Percentiles rank a stretch among this genome's conserved stretches.
Conservation (phyloP, 129 eudicot genomes). For the Helichrysum umbraculigerum region DNA sequence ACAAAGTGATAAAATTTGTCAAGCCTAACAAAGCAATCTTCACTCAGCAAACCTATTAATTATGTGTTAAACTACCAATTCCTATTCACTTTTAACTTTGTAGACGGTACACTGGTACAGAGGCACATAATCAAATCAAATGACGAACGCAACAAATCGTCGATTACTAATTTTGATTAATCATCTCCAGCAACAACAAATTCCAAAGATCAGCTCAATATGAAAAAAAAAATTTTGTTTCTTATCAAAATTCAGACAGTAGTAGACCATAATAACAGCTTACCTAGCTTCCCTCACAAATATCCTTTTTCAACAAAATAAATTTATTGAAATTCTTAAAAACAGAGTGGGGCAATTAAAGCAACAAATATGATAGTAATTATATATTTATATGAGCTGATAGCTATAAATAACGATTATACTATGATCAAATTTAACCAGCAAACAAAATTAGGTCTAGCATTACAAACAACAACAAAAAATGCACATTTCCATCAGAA, state of each 20-base stretch:
- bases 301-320: no score
- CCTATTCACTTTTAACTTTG: background rate
- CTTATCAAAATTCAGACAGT: background rate
- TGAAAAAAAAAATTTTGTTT: background rate
- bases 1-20: background rate
- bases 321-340: no score
- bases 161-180: background rate
- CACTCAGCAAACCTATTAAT: slow-evolving; percentile 14
- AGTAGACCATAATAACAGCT: background rate
- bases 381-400: background rate
- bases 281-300: no score
- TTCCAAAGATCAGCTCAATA: slow-evolving; percentile 8
- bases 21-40: slow-evolving; percentile 16
- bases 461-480: slow-evolving; percentile 14
- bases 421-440: background rate
- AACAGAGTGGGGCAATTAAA: background rate
- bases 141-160: background rate
- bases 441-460: slow-evolving; percentile 16
- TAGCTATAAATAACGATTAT: background rate
- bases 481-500: background rate
- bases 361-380: background rate
- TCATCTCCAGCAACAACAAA: background rate
- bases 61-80: slow-evolving; percentile 5
- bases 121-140: background rate
- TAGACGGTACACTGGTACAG: background rate